Percentiles rank a stretch among this genome's conserved stretches.
phyloP scores from a whole-genome alignment of 306 rosid species.

The Oemleria cerasiformis region DNA sequence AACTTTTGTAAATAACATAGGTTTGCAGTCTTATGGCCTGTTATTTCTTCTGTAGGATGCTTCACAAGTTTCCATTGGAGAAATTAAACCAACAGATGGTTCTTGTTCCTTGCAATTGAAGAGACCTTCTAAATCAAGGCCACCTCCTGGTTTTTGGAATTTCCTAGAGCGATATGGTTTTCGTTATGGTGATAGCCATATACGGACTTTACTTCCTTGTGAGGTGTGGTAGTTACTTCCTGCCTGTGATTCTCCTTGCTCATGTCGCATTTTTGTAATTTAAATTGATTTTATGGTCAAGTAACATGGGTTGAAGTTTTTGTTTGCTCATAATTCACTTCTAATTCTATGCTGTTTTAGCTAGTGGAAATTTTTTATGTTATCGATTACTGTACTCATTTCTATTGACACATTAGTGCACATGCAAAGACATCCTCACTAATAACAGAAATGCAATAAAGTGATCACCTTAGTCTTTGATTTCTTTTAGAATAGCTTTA shows the following conservation, averaged over 20 bases:
- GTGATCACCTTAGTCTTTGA: not conserved
- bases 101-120: constrained; percentile 57
- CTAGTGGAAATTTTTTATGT: not conserved
- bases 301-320: not conserved
- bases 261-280: not conserved
- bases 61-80: constrained; percentile 64
- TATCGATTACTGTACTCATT: not conserved
- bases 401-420: not conserved
- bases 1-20: not conserved
- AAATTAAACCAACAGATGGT: constrained; percentile 67
- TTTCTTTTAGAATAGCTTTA: not conserved
- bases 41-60: constrained; percentile 44
- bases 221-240: constrained; percentile 63
- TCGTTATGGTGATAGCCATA: constrained; percentile 54
- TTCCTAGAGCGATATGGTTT: constrained; percentile 76
- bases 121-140: constrained; percentile 45
- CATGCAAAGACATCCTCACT: not conserved
- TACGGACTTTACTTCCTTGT: constrained; percentile 81
- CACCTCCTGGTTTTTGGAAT: constrained; percentile 51
- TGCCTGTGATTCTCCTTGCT: constrained; percentile 16
- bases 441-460: not conserved
- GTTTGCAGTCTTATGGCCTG: not conserved
- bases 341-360: not conserved
- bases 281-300: not conserved
- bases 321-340: not conserved